These are phyloP conservation scores for Protomyces macrosporus DNA, from an alignment of 1,139 yeast species.

Conservation along the genomic window DNA sequence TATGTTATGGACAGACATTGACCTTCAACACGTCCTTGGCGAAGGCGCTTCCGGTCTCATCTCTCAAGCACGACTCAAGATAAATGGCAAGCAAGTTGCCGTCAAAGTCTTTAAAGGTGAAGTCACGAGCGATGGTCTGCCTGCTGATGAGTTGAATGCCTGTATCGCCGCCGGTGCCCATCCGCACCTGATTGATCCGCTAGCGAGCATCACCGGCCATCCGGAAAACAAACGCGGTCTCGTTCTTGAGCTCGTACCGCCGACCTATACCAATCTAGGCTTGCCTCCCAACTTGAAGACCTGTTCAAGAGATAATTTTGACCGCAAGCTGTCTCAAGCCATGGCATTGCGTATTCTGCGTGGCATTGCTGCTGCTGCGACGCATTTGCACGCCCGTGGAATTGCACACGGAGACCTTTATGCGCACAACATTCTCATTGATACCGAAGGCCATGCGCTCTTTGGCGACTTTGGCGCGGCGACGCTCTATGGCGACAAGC, in stretches of 20 bases:
- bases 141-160: constrained; percentile 8
- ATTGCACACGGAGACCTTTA: constrained; percentile 15
- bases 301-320: constrained; percentile 8
- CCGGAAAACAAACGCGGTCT: not conserved
- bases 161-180: constrained; percentile 18
- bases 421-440: constrained; percentile 14
- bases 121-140: constrained; percentile 14
- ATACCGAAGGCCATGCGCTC: constrained; percentile 4
- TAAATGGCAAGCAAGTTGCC: not conserved
- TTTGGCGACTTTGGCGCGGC: constrained; percentile 24
- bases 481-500: constrained; percentile 4
- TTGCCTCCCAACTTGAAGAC: constrained; percentile 6
- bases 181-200: constrained; percentile 7
- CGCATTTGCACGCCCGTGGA: constrained; percentile 1
- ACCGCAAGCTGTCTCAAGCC: not conserved
- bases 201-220: not conserved
- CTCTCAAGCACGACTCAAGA: not conserved
- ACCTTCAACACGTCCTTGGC: not conserved
- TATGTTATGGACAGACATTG: not conserved
- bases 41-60: constrained; percentile 18
- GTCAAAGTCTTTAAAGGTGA: constrained; percentile 14
- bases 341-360: not conserved
- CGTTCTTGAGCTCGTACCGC: constrained; percentile 9
- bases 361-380: constrained; percentile 13
- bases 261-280: constrained; percentile 2